A percentile compares a stretch with the other conserved stretches of the same genome.
These are phyloP conservation scores for Notholithocarpus densiflorus DNA, from an alignment of 306 rosid species.

Conservation along the genomic window DNA sequence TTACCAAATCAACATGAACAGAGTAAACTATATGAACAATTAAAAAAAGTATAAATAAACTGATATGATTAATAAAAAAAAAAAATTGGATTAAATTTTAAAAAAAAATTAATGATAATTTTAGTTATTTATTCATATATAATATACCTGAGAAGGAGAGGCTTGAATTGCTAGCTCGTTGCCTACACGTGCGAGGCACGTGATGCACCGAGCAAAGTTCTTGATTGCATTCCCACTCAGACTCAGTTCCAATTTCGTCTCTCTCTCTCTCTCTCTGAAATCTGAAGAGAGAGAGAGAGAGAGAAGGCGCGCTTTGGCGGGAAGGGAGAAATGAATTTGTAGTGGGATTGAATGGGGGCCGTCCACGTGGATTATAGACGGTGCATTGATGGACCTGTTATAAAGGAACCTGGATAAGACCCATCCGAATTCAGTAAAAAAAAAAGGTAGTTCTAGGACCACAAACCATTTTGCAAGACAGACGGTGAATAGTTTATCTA, in stretches of 20 bases:
- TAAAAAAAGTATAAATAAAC: no score
- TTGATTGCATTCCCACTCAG: slow-evolving; percentile 70
- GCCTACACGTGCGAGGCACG: no score
- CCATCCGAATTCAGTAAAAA: no score
- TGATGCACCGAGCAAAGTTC: slow-evolving; percentile 31
- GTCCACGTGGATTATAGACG: no score
- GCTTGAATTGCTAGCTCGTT: no score
- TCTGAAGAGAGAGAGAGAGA: not conserved
- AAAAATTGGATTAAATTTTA: not conserved
- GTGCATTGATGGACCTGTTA: no score
- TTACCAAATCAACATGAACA: not conserved
- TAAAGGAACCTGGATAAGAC: no score
- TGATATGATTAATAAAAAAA: not conserved
- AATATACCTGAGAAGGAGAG: slow-evolving; percentile 37
- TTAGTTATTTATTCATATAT: not conserved
- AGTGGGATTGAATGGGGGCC: not conserved
- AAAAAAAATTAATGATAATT: not conserved
- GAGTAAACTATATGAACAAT: not conserved
- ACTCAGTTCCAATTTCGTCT: slow-evolving; percentile 50
- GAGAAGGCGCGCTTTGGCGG: not conserved
- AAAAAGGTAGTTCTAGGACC: rapidly evolving
- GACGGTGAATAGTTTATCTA: rapidly evolving
- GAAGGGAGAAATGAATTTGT: not conserved
- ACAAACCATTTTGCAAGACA: no score
- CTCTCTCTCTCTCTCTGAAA: not conserved